Evolutionary conservation across 2,329 filamentous ascomycete genomes (phyloP), one percentile per base, ranked within the genome.

Genomic region (Coniochaeta hoffmannii): DNA sequence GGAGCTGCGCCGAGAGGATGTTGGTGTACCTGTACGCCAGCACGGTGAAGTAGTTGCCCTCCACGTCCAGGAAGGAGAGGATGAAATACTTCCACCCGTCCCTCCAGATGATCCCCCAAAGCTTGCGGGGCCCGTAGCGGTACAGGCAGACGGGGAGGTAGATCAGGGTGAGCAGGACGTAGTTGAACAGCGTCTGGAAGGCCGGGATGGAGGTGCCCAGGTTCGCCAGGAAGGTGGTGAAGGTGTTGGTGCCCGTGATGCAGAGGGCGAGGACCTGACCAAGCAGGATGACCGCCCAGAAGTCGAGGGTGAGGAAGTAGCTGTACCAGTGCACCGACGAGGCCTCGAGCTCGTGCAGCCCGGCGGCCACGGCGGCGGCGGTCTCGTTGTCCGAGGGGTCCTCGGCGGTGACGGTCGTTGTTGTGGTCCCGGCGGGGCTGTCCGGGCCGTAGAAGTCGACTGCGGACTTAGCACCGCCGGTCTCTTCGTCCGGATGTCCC

Each of bases 31-130:
- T 82, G 76, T 97, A 99, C 5, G 93, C 94, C 52, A 97, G 80
- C 53, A 99, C 93, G 65, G 92, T 92, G 69, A 97, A 97, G 77
- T 97, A 99, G 75, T 99, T 99, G 59, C 94, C 94, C 73, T 97
- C 83, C 52, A 97, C 93, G 68, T 99, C 94, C 63, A 94, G 81
- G 71, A 97, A 97, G 53, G 89, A 85, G 58, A 99, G 83, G 70
- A 97, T 89, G 64, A 96, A 81, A 74, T 95, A 97, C 73, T 90
- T 90, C 94, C 93, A 97, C 57, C 91, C 90, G 68, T 95, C 87
- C 58, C 78, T 80, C 53, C 74, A 68, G 14, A 91, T 66, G 55
- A 95, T 69, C 51, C 75, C 73, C 50, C 74, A 67, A 80, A 88
- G 96, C 64, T 81, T 82, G 65, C 82, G 84, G 63, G 85, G 78